Evolutionary conservation across 352 stramenopile species (phyloP).

Genomic region (Pythium volutum): DNA sequence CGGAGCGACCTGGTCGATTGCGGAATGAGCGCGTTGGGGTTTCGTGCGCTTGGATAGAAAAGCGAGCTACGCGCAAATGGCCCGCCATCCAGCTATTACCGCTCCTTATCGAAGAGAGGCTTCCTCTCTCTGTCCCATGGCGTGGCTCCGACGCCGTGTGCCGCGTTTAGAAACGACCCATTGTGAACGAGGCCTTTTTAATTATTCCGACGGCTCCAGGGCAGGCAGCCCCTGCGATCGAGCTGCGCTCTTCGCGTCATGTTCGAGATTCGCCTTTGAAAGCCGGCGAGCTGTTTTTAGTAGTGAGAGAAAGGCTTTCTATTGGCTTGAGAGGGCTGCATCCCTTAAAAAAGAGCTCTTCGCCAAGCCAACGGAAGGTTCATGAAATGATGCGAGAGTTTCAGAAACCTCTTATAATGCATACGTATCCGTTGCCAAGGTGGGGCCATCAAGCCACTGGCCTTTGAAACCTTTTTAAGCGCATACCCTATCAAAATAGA

Average conservation of each 20-base stretch:
- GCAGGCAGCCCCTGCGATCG: background rate
- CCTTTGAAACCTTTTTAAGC: background rate
- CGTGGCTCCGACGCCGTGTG: background rate
- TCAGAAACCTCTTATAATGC: background rate
- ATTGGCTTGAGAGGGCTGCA: background rate
- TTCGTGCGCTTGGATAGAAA: no score
- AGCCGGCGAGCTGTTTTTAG: background rate
- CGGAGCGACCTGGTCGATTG: slow-evolving; percentile 2
- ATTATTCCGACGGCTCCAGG: background rate
- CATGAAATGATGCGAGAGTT: background rate
- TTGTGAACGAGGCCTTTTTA: background rate
- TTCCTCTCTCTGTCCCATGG: background rate
- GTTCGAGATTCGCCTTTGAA: background rate
- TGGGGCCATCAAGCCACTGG: background rate
- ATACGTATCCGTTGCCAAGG: background rate
- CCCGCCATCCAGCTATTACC: background rate
- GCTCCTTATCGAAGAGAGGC: background rate
- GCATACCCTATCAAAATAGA: background rate
- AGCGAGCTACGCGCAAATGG: background rate
- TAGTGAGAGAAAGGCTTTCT: background rate
- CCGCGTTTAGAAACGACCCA: slow-evolving; percentile 4
- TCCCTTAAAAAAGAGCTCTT: background rate
- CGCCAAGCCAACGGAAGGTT: slow-evolving; percentile 1
- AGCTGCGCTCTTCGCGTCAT: background rate
- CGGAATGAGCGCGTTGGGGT: slow-evolving; percentile 5